Conservation (phyloP, 352 stramenopile genomes). For the Globisporangium heterothallicum region DNA sequence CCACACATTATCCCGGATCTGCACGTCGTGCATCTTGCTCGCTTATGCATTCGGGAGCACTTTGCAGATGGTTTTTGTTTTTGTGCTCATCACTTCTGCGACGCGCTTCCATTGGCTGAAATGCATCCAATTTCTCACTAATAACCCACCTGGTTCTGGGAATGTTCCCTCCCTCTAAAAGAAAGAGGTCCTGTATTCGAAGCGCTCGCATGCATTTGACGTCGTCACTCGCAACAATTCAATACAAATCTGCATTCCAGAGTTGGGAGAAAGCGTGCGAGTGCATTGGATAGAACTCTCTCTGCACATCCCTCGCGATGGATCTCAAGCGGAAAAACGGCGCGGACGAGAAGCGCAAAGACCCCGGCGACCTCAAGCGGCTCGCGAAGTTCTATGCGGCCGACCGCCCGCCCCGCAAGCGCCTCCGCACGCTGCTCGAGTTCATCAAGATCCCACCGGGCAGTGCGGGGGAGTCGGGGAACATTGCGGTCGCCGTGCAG, state of each 20-base stretch:
- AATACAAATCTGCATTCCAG: too few species aligned
- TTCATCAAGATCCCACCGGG: conserved; percentile 64
- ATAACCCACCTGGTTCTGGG: too few species aligned
- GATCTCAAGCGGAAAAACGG: conserved; percentile 1
- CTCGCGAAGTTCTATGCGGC: conserved; percentile 84
- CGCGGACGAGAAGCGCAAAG: conserved; percentile 2
- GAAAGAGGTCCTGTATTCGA: too few species aligned
- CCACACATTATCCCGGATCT: conserved; percentile 36
- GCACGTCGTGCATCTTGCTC: conserved; percentile 15
- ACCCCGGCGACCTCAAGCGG: conserved; percentile 55
- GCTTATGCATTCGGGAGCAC: background rate
- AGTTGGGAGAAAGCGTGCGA: background rate
- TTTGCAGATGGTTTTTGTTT: too few species aligned
- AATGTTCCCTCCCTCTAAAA: too few species aligned
- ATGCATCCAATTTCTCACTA: too few species aligned
- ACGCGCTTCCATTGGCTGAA: too few species aligned
- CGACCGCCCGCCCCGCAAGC: conserved; percentile 78
- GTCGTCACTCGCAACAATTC: background rate
- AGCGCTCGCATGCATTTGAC: background rate
- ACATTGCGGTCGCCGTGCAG: conserved; percentile 68
- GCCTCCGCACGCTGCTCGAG: conserved; percentile 75
- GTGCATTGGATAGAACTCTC: background rate
- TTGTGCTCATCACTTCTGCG: too few species aligned
- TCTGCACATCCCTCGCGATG: background rate
- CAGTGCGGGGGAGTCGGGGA: conserved; percentile 31